Evolutionary conservation across 2,329 filamentous ascomycete species (phyloP).

Genomic region (Amesomyces nigricolor): DNA sequence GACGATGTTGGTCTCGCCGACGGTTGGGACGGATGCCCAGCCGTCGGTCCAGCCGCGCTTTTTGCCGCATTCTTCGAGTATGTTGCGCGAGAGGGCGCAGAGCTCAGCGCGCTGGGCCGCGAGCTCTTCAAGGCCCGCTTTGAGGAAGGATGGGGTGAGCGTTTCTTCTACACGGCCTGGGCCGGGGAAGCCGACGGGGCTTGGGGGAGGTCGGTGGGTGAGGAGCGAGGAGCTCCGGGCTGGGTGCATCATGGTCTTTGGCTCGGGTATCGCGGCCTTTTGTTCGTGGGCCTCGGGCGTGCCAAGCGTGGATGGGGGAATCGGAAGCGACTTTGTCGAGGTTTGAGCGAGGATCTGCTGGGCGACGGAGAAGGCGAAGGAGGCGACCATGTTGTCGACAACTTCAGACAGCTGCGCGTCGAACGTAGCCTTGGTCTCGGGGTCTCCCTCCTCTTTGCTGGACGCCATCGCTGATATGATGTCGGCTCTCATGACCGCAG

Average conservation of each 20-base stretch:
- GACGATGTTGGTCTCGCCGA: constrained; percentile 39
- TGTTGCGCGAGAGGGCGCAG: constrained; percentile 70
- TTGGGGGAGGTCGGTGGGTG: constrained; percentile 37
- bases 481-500: constrained; percentile 74
- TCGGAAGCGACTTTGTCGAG: constrained; percentile 60
- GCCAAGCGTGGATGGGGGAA: constrained; percentile 53
- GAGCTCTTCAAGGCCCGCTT: constrained; percentile 71
- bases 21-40: constrained; percentile 57
- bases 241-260: constrained; percentile 66
- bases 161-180: constrained; percentile 39
- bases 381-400: constrained; percentile 68
- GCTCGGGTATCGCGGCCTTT: constrained; percentile 59
- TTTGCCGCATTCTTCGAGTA: constrained; percentile 69
- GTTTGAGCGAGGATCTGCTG: constrained; percentile 75
- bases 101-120: constrained; percentile 79
- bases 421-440: constrained; percentile 21
- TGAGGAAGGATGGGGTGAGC: constrained; percentile 42
- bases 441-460: constrained; percentile 33
- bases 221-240: constrained; percentile 58
- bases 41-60: constrained; percentile 70
- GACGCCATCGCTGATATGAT: constrained; percentile 56
- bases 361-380: constrained; percentile 71
- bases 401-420: constrained; percentile 44
- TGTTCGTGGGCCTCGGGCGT: constrained; percentile 47
- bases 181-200: constrained; percentile 50